These are phyloP conservation scores for Melocanna baccifera DNA, from an alignment of 176 grass and related monocot genomes.

Conservation along the genomic window DNA sequence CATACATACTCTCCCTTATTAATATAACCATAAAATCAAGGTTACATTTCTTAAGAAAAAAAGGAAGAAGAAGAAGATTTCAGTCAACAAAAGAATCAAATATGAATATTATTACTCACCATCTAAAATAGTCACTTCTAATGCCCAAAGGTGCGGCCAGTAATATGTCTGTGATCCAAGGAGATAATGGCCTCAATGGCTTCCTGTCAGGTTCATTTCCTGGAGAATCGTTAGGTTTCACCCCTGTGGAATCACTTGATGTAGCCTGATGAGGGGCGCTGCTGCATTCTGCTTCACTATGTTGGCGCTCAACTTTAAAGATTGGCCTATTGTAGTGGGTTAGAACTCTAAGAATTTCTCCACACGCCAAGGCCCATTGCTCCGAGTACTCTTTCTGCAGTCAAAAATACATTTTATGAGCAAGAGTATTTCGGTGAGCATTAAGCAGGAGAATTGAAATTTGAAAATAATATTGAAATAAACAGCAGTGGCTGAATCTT, in stretches of 20 bases:
- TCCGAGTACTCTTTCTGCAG: conserved; percentile 93
- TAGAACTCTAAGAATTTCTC: conserved; percentile 91
- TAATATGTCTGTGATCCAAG: conserved; percentile 98
- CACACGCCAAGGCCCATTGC: conserved; percentile 98
- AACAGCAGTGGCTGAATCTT: background rate
- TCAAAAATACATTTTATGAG: conserved; percentile 12
- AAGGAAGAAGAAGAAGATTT: background rate
- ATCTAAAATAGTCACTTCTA: conserved; percentile 99
- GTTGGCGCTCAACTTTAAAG: conserved; percentile 66
- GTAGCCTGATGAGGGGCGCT: conserved; percentile 48
- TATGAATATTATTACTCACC: conserved; percentile 43
- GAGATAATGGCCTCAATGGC: conserved; percentile 75
- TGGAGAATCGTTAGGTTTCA: conserved; percentile 48
- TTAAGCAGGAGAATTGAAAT: conserved; percentile 5
- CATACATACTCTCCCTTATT: background rate
- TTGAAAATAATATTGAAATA: conserved; percentile 10
- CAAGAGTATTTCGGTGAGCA: conserved; percentile 1
- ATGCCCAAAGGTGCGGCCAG: conserved; percentile 93
- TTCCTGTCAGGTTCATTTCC: conserved; percentile 77
- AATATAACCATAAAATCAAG: background rate
- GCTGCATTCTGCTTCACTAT: conserved; percentile 57
- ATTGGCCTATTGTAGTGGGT: conserved; percentile 99
- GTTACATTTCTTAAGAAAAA: background rate
- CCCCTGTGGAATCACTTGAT: conserved; percentile 56
- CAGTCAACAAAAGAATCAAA: background rate